Evolutionary conservation across 257 asterid species (phyloP).

Genomic region (Jaltomata sinuosa): DNA sequence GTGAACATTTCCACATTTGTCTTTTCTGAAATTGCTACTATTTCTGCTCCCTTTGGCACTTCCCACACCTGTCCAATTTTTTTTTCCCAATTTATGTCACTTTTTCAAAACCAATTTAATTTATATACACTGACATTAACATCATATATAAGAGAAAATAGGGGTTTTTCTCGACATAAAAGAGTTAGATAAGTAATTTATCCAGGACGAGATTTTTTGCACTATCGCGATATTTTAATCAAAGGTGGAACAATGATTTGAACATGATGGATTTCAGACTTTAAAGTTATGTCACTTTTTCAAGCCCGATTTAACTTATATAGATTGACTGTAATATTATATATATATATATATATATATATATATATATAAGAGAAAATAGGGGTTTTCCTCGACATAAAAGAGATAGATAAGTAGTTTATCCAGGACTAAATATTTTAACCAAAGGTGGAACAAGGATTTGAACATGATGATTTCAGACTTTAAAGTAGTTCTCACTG

Average conservation of each 20-base stretch:
- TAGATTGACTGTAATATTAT: too few relatives aligned
- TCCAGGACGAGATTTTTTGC: background rate
- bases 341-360: too few relatives aligned
- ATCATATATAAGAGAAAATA: background rate
- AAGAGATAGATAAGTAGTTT: background rate
- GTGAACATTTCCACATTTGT: constrained; percentile 66
- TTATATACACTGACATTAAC: background rate
- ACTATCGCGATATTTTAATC: background rate
- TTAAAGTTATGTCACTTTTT: too few relatives aligned
- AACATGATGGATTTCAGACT: background rate
- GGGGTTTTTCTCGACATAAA: background rate
- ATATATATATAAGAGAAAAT: background rate
- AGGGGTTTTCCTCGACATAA: background rate
- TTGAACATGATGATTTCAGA: background rate
- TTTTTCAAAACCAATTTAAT: background rate
- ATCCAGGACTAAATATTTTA: background rate
- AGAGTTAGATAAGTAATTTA: background rate
- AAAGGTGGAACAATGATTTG: background rate
- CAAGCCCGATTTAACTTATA: too few relatives aligned
- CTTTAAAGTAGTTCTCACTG: background rate
- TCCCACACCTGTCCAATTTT: constrained; percentile 43
- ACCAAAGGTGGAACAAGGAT: background rate
- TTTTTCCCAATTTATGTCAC: too few relatives aligned
- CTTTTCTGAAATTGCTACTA: constrained; percentile 51
- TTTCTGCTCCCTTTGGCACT: constrained; percentile 53